Base-by-base conservation (phyloP, 2,329 filamentous ascomycete species). In the Calonectria pauciramosa region DNA sequence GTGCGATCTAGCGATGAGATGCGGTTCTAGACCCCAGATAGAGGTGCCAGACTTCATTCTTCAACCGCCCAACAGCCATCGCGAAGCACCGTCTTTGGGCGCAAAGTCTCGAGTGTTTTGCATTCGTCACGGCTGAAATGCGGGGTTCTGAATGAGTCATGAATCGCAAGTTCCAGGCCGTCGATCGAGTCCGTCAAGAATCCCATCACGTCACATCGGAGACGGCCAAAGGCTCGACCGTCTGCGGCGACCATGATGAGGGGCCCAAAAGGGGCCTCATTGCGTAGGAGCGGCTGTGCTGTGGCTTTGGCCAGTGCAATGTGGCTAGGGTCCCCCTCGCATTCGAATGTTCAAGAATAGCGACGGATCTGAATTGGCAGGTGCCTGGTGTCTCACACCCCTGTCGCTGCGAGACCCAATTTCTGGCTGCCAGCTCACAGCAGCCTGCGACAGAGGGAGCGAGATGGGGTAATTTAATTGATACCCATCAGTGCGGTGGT, bases 351-450 rank as follows among this genome's bases (percentile, higher is more conserved):
- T 44, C 49, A 68, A 56, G 18, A 44, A 56, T 54, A 38, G 49
- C 28, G 34, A 44, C 36, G 36, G 66, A 56, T 68, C 49, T 38
- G 44, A 60, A 59, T 44, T 36, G 41, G 18, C 41, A 44, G 44
- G 32, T 72, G 26, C 38, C 54, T 60, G 52, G 52, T 72, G 70
- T 72, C 70, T 72, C 64, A 52, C 13, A 67, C 52, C 70, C 70
- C 70, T 68, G 70, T 41, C 64, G 30, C 38, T 23, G 23, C 36
- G 34, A 26, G 36, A 13, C 23, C 49, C 44, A 73, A 52, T 73
- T 47, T 73, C 60, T 60, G 18, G 52, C 5, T 67, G 67, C 51
- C 67, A 73, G 51, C 44, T 68, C 54, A 44, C 23, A 63, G 8
- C 26, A 64, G 54, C 65, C 56, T 63, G 34, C 56, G 44, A 52